Conservation (phyloP, 2,329 filamentous ascomycete species). For the Phialemonium atrogriseum region DNA sequence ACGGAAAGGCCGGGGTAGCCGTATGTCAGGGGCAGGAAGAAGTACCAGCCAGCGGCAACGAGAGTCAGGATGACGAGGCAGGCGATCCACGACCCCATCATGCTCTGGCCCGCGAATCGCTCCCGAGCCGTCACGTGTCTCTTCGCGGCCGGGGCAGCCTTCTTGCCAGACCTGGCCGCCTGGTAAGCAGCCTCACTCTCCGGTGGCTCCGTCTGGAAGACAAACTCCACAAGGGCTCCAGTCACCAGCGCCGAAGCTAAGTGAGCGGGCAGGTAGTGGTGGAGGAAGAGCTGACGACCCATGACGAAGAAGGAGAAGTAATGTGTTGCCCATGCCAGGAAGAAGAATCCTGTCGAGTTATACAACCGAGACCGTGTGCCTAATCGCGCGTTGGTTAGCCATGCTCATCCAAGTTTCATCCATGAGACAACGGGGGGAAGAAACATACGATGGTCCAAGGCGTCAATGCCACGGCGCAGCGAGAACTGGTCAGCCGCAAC, state of each 20-base stretch:
- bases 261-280: constrained; percentile 94
- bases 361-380: constrained; percentile 90
- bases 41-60: constrained; percentile 74
- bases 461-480: constrained; percentile 84
- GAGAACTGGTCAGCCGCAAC: constrained; percentile 89
- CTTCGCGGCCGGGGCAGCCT: constrained; percentile 31
- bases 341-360: constrained; percentile 98
- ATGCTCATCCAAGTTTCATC: constrained; percentile 1
- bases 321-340: constrained; percentile 94
- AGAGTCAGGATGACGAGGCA: constrained; percentile 58
- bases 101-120: constrained; percentile 69
- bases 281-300: constrained; percentile 95
- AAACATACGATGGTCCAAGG: constrained; percentile 81
- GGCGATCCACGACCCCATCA: constrained; percentile 73
- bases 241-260: constrained; percentile 85
- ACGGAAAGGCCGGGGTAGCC: constrained; percentile 83
- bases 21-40: constrained; percentile 92
- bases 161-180: constrained; percentile 35
- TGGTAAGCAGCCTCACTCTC: constrained; percentile 45
- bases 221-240: constrained; percentile 86
- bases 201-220: constrained; percentile 81
- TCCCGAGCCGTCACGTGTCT: constrained; percentile 72
- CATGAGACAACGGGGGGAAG: neutral
- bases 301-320: constrained; percentile 98
- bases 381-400: constrained; percentile 33